Percentiles rank a stretch among this genome's conserved stretches.
These are phyloP conservation scores for Malbranchea zuffiana DNA, from an alignment of 2,329 filamentous ascomycete genomes.

Conservation along the genomic window DNA sequence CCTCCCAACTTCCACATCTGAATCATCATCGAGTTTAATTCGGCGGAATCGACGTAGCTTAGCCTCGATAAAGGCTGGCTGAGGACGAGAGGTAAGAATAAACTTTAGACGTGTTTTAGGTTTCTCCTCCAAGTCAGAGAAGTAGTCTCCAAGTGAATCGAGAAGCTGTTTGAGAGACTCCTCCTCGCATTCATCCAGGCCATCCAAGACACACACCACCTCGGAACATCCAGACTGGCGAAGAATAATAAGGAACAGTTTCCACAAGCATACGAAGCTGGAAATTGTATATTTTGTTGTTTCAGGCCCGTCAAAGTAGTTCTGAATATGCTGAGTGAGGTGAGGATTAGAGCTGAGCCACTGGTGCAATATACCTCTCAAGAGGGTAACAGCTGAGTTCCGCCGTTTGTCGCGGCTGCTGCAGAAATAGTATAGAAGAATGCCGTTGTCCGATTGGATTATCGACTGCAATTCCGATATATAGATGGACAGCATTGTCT, in stretches of 20 bases:
- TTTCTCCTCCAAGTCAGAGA: slow-evolving; percentile 7
- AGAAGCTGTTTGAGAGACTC: slow-evolving; percentile 15
- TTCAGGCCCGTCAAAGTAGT: slow-evolving; percentile 13
- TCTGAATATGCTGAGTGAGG: slow-evolving; percentile 14
- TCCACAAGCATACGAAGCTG: slow-evolving; percentile 16
- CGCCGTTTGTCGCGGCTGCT: slow-evolving; percentile 18
- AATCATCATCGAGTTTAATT: slow-evolving; percentile 15
- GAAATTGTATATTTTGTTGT: slow-evolving; percentile 18
- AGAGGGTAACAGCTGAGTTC: slow-evolving; percentile 16
- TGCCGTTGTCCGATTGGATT: slow-evolving; percentile 8
- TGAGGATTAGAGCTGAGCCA: slow-evolving; percentile 14
- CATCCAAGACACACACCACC: slow-evolving; percentile 17
- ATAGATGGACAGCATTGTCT: slow-evolving; percentile 21
- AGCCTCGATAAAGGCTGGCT: slow-evolving; percentile 15
- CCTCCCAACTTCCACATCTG: slow-evolving; percentile 11
- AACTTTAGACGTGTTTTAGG: slow-evolving; percentile 12
- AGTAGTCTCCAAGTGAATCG: slow-evolving; percentile 13
- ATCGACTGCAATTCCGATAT: slow-evolving; percentile 16
- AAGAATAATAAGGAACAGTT: slow-evolving; percentile 13
- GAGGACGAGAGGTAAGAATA: slow-evolving; percentile 17
- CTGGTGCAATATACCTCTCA: slow-evolving; percentile 20
- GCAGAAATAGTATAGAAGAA: slow-evolving; percentile 22
- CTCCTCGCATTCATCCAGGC: slow-evolving; percentile 17
- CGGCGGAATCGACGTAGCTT: slow-evolving; percentile 12
- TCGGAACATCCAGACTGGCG: slow-evolving; percentile 8